Percentiles rank a stretch among this genome's conserved stretches.
These are phyloP conservation scores for Paramecium tetraurelia DNA, from an alignment of 73 alveolate genomes.

Conservation along the genomic window DNA sequence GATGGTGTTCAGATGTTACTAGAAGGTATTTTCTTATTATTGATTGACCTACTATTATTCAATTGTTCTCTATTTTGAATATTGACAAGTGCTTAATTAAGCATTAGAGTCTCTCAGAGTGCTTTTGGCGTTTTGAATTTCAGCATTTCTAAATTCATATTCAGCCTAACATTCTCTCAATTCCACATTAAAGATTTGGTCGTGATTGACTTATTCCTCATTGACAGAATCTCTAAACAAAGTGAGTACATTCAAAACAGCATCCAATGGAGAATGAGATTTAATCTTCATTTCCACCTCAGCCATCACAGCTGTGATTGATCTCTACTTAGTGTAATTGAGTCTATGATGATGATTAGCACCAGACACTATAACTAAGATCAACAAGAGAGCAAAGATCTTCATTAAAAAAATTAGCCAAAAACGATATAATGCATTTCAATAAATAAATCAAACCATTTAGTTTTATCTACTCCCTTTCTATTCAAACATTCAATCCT, in stretches of 20 bases:
- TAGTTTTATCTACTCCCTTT: background rate
- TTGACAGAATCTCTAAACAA: constrained; percentile 29
- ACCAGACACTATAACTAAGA: background rate
- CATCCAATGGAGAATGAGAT: constrained; percentile 16
- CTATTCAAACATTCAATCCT: background rate
- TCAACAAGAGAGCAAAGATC: background rate
- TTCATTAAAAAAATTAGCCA: constrained; percentile 12
- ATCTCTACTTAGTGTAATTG: constrained; percentile 44
- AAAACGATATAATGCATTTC: background rate
- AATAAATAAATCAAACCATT: background rate
- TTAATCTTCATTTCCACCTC: constrained; percentile 35
- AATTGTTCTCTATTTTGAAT: background rate
- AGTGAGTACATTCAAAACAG: background rate
- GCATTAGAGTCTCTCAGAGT: constrained; percentile 32
- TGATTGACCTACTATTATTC: background rate
- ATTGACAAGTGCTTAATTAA: background rate
- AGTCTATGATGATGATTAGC: background rate
- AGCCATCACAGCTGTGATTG: constrained; percentile 25
- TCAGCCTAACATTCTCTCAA: background rate
- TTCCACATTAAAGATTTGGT: background rate
- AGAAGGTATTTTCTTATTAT: background rate
- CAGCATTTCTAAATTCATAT: constrained; percentile 11
- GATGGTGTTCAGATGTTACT: background rate
- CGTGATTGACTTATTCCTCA: constrained; percentile 37
- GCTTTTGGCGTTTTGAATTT: background rate